Evolutionary conservation across 345 rosid species (phyloP).

Genomic region (Citrus australasica): DNA sequence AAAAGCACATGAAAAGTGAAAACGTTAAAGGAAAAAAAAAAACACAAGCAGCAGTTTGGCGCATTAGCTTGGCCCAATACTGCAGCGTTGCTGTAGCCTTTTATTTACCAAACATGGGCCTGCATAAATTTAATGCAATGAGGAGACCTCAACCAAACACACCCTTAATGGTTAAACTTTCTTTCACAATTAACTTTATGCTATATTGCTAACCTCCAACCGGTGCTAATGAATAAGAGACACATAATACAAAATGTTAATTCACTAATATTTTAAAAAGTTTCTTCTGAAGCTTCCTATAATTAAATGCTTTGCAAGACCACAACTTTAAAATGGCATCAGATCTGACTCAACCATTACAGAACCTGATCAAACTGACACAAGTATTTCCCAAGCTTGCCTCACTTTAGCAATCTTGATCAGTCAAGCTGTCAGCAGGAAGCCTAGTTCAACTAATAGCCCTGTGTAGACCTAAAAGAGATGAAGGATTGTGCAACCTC

Average conservation of each 20-base stretch:
- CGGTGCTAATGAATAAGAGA: neutral
- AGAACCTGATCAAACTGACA: neutral
- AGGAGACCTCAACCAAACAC: too few relatives aligned
- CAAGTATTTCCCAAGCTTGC: neutral
- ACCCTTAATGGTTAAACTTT: neutral
- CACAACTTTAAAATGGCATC: neutral
- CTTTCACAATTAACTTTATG: neutral
- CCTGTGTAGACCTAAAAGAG: neutral
- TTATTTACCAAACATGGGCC: too few relatives aligned
- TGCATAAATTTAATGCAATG: too few relatives aligned
- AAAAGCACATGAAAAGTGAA: too few relatives aligned
- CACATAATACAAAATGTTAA: neutral
- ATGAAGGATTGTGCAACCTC: slow-evolving; percentile 1
- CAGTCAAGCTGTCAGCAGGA: neutral
- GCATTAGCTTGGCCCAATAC: too few relatives aligned
- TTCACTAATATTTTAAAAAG: neutral
- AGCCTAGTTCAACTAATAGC: slow-evolving; percentile 3
- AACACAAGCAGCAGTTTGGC: too few relatives aligned
- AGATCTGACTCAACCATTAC: neutral
- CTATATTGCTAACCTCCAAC: neutral
- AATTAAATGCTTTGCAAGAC: neutral
- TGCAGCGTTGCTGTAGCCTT: too few relatives aligned
- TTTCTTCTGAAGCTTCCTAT: neutral
- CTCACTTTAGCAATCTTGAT: neutral
- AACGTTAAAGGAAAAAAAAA: too few relatives aligned